Base-by-base conservation (phyloP, 2,329 filamentous ascomycete species). In the Curvularia eragrostidis region DNA sequence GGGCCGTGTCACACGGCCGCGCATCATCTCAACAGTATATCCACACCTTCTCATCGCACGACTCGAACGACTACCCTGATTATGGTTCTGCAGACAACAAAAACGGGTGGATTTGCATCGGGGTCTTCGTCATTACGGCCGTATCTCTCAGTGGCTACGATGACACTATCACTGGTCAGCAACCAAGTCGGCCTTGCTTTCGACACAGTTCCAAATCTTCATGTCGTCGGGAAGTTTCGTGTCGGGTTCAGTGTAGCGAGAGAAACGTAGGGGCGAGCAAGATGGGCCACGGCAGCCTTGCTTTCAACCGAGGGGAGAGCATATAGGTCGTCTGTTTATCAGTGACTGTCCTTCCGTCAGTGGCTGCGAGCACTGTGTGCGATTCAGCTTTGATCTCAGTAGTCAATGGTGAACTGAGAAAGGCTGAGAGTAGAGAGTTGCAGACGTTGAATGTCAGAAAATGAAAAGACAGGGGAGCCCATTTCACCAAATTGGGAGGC, bases 31-130 rank as follows among this genome's bases (percentile, higher is more conserved):
- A 10, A 66, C 66, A 8, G 68, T 66, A 24, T 52, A 71, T 38
- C 76, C 84, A 5, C 70, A 75, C 2, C 74, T 79, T 1, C 79
- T 92, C 2, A n/a, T 88, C 85, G 7, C 84, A 87, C 55, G 89
- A 89, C 24, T 89, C 85, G 58, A 79, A 81, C 32, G 78, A 79
- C 42, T 90, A 91, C 69, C 80, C 89, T 43, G 89, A 91, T 70
- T 65, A 71, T 58, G 43, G 77, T 1, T 82, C 89, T 1, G 75
- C 75, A 6, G 73, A 84, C 51, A 72, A 84, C 38, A 73, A 71
- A 7, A 82, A 80, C 0, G 89, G 87, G 3, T 82, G 85, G 56
- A 84, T 84, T 12, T 87, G 89, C 68, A 81, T 92, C 65, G 88
- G 86, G 59, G 83, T 83, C 34, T 87, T 85, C 71, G 79, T 84